Conservation (phyloP, 2,329 filamentous ascomycete species). For the Sporothrix brunneoviolacea region DNA sequence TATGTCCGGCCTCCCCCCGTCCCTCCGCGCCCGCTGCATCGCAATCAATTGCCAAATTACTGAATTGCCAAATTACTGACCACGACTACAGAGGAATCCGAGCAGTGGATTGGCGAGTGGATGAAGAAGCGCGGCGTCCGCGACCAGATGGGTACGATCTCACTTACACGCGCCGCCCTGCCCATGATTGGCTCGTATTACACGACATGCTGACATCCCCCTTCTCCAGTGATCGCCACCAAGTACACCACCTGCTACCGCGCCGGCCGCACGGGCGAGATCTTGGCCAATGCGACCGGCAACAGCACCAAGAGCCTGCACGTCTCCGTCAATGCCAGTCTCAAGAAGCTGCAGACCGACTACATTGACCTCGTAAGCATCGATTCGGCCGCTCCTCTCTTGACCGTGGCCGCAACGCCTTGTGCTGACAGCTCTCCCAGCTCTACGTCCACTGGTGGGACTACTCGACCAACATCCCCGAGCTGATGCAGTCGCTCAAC, state of each 20-base stretch:
- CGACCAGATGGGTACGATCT: conserved; percentile 51
- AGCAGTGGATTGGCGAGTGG: conserved; percentile 65
- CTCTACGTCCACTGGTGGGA: conserved; percentile 52
- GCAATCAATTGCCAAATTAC: too few relatives aligned
- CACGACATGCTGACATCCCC: neutral
- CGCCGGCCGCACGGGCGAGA: conserved; percentile 30
- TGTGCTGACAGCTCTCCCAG: conserved; percentile 20
- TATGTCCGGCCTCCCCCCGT: conserved; percentile 29
- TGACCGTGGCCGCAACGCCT: too few relatives aligned
- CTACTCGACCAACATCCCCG: conserved; percentile 45
- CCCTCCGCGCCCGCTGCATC: too few relatives aligned
- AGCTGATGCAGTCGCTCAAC: conserved; percentile 55
- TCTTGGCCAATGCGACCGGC: conserved; percentile 48
- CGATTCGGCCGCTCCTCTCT: neutral
- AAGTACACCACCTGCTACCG: conserved; percentile 59
- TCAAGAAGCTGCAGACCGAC: conserved; percentile 56
- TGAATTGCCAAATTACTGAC: too few relatives aligned
- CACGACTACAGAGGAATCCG: conserved; percentile 47
- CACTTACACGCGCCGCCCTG: neutral
- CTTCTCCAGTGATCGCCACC: conserved; percentile 53
- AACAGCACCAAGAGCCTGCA: conserved; percentile 58
- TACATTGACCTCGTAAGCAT: conserved; percentile 59
- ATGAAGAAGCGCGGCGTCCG: conserved; percentile 58
- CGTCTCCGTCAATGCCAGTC: conserved; percentile 46
- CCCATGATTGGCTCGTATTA: too few relatives aligned